These are phyloP conservation scores for Penicillium sp. DNA, from an alignment of 2,329 filamentous ascomycete species.

Conservation along the genomic window DNA sequence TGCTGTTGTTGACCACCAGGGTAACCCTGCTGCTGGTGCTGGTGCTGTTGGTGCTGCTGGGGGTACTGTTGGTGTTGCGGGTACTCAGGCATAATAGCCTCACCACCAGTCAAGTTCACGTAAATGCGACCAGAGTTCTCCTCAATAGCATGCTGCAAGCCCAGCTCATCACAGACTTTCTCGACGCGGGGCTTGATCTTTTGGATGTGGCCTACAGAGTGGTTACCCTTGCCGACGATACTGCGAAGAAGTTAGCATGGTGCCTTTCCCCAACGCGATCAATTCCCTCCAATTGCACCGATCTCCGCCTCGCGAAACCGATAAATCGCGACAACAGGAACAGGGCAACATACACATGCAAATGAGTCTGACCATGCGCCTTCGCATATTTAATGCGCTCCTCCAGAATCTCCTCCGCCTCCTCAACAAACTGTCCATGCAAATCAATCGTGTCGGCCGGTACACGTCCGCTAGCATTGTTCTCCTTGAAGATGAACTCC, in stretches of 20 bases:
- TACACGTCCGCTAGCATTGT: conserved; percentile 77
- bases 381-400: conserved; percentile 78
- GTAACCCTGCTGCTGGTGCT: conserved; percentile 31
- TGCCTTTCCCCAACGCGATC: not conserved
- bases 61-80: conserved; percentile 43
- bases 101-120: conserved; percentile 77
- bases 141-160: conserved; percentile 80
- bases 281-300: not conserved
- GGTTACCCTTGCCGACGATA: conserved; percentile 94
- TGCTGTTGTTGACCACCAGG: conserved; percentile 35
- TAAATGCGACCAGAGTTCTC: conserved; percentile 88
- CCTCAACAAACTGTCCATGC: conserved; percentile 91
- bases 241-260: conserved; percentile 29
- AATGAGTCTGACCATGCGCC: conserved; percentile 70
- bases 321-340: not conserved
- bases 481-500: conserved; percentile 92
- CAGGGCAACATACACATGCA: conserved; percentile 68
- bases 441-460: conserved; percentile 84
- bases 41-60: conserved; percentile 36
- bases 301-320: not conserved
- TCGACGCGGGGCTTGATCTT: conserved; percentile 97
- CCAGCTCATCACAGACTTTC: conserved; percentile 77
- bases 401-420: conserved; percentile 88
- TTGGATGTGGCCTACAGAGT: conserved; percentile 77
- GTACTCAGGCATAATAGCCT: conserved; percentile 50